These are phyloP conservation scores for Leccinum broughii DNA, from an alignment of 768 basidiomycete species.

Conservation along the genomic window DNA sequence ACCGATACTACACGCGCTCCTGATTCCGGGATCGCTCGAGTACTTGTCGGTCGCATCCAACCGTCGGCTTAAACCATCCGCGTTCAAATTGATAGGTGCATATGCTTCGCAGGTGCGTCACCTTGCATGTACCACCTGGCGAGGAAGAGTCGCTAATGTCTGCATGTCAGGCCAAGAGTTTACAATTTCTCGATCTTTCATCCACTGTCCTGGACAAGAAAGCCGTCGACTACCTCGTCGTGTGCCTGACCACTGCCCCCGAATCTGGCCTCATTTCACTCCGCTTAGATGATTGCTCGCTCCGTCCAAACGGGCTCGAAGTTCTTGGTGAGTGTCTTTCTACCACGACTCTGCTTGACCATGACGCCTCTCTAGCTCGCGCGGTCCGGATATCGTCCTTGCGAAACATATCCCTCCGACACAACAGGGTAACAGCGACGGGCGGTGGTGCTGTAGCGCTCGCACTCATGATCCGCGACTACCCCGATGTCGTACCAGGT, in stretches of 20 bases:
- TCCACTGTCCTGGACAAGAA: constrained; percentile 85
- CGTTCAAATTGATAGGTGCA: constrained; percentile 55
- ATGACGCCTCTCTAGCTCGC: constrained; percentile 51
- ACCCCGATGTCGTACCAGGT: constrained; percentile 70
- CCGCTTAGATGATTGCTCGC: constrained; percentile 83
- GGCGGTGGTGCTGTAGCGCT: constrained; percentile 92
- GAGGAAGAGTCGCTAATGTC: not conserved
- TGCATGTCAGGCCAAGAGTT: constrained; percentile 56
- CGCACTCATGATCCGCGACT: constrained; percentile 96
- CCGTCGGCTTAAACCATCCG: constrained; percentile 61
- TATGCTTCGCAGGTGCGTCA: constrained; percentile 67
- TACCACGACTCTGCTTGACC: not conserved
- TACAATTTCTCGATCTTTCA: constrained; percentile 90
- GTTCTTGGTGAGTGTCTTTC: constrained; percentile 60
- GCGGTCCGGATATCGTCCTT: constrained; percentile 77
- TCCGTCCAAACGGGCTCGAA: constrained; percentile 76
- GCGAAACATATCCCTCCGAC: constrained; percentile 85
- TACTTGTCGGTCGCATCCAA: constrained; percentile 89
- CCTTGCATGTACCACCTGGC: not conserved
- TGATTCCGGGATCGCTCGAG: constrained; percentile 34
- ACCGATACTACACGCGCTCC: not conserved
- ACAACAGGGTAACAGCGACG: constrained; percentile 81
- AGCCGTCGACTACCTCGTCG: constrained; percentile 77
- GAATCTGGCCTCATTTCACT: constrained; percentile 64
- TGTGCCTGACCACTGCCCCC: constrained; percentile 49